Evolutionary conservation across 305 asterid genomes (phyloP).

Genomic region (Rubia balearica): DNA sequence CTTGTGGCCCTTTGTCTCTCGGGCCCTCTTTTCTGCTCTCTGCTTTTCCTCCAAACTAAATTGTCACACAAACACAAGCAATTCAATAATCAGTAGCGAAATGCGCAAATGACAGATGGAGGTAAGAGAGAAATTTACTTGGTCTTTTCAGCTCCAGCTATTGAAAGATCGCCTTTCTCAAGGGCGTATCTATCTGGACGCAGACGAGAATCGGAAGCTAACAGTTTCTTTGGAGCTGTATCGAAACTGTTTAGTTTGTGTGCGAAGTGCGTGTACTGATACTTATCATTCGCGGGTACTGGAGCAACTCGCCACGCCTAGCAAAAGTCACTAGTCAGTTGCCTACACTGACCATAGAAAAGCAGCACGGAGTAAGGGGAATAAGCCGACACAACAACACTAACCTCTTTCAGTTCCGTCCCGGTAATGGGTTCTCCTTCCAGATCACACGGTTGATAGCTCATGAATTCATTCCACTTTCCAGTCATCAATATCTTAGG

Average conservation of each 20-base stretch:
- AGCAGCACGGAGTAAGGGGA: background rate
- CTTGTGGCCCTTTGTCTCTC: constrained; percentile 67
- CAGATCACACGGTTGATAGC: constrained; percentile 87
- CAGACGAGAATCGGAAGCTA: constrained; percentile 90
- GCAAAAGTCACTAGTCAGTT: constrained; percentile 17
- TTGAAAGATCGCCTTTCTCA: constrained; percentile 88
- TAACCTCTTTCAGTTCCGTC: constrained; percentile 86
- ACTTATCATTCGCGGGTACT: constrained; percentile 70
- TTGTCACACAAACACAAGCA: background rate
- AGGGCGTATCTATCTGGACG: constrained; percentile 97
- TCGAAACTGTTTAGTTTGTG: constrained; percentile 88
- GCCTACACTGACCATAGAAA: background rate
- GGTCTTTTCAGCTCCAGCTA: constrained; percentile 87
- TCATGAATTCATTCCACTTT: constrained; percentile 81
- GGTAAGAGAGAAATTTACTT: constrained; percentile 40
- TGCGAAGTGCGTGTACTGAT: constrained; percentile 85
- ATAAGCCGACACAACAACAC: background rate
- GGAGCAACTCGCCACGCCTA: constrained; percentile 77
- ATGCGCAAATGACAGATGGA: background rate
- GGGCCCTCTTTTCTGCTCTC: constrained; percentile 74
- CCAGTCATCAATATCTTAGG: constrained; percentile 98
- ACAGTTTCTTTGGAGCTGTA: constrained; percentile 84
- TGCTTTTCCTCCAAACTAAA: constrained; percentile 90
- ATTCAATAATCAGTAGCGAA: background rate
- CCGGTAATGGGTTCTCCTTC: constrained; percentile 95